Evolutionary conservation across 2,329 filamentous ascomycete species (phyloP).

Genomic region (Aureobasidium subglaciale): DNA sequence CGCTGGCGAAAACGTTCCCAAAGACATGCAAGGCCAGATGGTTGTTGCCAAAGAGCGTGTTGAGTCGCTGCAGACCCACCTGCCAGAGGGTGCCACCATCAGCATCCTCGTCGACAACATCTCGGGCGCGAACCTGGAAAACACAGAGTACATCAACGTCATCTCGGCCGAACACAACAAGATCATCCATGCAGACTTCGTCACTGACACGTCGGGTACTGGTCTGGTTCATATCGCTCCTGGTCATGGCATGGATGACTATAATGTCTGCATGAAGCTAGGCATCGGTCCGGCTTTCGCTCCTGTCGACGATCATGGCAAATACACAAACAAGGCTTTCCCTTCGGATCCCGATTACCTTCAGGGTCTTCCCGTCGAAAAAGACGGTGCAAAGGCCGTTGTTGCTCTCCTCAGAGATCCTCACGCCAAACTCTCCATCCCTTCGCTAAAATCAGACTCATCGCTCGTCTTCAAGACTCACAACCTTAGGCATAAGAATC

Average conservation of each 20-base stretch:
- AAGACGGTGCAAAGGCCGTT: slow-evolving; percentile 61
- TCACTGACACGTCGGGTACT: slow-evolving; percentile 82
- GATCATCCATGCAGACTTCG: slow-evolving; percentile 79
- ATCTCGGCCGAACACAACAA: slow-evolving; percentile 54
- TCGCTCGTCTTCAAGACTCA: slow-evolving; percentile 60
- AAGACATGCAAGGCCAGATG: slow-evolving; percentile 48
- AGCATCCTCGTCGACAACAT: slow-evolving; percentile 51
- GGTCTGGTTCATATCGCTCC: slow-evolving; percentile 93
- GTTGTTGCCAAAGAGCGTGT: slow-evolving; percentile 67
- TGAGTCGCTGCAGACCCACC: slow-evolving; percentile 45
- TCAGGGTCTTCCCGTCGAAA: slow-evolving; percentile 64
- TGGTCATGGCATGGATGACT: slow-evolving; percentile 95
- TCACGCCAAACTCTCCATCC: slow-evolving; percentile 26
- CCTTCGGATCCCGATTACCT: slow-evolving; percentile 61
- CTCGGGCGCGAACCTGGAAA: slow-evolving; percentile 57
- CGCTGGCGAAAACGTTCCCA: slow-evolving; percentile 24
- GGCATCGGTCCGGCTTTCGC: slow-evolving; percentile 65
- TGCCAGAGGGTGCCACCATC: slow-evolving; percentile 40
- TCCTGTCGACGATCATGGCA: slow-evolving; percentile 74
- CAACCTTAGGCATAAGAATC: slow-evolving; percentile 81
- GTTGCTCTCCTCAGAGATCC: slow-evolving; percentile 56
- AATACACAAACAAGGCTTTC: slow-evolving; percentile 73
- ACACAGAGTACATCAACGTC: slow-evolving; percentile 62
- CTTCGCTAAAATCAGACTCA: slow-evolving; percentile 1
- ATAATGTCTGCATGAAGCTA: slow-evolving; percentile 66